Percentiles rank a stretch among this genome's conserved stretches.
These are phyloP conservation scores for Schwanniomyces vanrijiae DNA, from an alignment of 805 yeast genomes.

Conservation along the genomic window DNA sequence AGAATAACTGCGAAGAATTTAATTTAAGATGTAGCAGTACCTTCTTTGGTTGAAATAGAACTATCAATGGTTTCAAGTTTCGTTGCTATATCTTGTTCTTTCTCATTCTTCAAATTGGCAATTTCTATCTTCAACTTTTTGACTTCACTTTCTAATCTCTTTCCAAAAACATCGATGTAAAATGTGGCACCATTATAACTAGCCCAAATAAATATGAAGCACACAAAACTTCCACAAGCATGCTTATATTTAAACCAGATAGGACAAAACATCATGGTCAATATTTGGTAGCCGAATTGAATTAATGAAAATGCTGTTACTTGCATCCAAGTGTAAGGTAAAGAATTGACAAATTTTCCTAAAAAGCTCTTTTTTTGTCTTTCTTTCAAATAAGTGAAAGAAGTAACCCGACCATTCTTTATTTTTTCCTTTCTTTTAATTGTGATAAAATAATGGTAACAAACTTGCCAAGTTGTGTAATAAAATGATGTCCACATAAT, in stretches of 20 bases:
- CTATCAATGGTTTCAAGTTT: neutral
- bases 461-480: constrained; percentile 86
- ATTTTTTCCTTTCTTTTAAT: constrained; percentile 76
- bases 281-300: constrained; percentile 83
- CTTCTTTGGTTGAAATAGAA: no score
- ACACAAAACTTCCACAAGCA: constrained; percentile 67
- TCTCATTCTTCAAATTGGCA: constrained; percentile 43
- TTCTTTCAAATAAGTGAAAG: constrained; percentile 80
- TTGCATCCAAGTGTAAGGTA: constrained; percentile 84
- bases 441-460: constrained; percentile 91
- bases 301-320: constrained; percentile 80
- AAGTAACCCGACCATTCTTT: constrained; percentile 80
- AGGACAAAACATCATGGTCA: constrained; percentile 87
- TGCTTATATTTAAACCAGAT: constrained; percentile 75
- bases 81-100: constrained; percentile 5
- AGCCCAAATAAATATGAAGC: constrained; percentile 74
- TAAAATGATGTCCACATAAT: constrained; percentile 76
- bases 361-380: constrained; percentile 62
- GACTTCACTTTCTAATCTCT: constrained; percentile 84
- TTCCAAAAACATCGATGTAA: constrained; percentile 89
- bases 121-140: constrained; percentile 68
- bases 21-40: no score
- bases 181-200: constrained; percentile 94
- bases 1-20: no score
- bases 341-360: constrained; percentile 75